Conservation (phyloP, 108 stramenopile species). For the Asterionellopsis glacialis region DNA sequence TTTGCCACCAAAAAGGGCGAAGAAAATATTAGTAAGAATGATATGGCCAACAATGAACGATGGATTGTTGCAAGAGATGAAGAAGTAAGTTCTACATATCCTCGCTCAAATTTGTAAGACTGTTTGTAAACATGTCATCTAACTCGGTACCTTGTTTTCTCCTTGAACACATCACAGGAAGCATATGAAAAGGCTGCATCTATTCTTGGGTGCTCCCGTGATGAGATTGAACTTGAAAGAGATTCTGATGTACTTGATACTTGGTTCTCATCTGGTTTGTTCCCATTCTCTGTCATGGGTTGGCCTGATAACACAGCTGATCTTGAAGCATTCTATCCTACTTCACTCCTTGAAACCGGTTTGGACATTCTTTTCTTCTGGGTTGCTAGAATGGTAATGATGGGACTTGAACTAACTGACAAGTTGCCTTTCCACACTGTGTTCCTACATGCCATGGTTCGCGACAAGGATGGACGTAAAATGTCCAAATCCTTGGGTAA, state of each 20-base stretch:
- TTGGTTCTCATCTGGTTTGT: slow-evolving; percentile 98
- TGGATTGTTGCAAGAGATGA: slow-evolving; percentile 96
- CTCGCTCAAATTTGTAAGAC: neutral
- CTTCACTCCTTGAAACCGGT: slow-evolving; percentile 98
- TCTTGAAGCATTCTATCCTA: slow-evolving; percentile 96
- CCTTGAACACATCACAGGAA: slow-evolving; percentile 29
- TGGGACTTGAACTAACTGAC: slow-evolving; percentile 97
- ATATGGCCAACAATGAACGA: slow-evolving; percentile 84
- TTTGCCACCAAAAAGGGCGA: slow-evolving; percentile 86
- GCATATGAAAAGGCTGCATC: slow-evolving; percentile 78
- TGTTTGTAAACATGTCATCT: slow-evolving; percentile 1
- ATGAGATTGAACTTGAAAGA: slow-evolving; percentile 80
- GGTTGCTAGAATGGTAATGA: slow-evolving; percentile 99
- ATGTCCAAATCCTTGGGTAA: slow-evolving; percentile 99
- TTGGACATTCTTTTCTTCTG: slow-evolving; percentile 99
- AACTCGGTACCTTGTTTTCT: neutral
- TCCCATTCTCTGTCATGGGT: slow-evolving; percentile 99
- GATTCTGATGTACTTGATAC: slow-evolving; percentile 99
- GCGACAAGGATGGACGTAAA: slow-evolving; percentile 98
- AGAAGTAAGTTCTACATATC: slow-evolving; percentile 38
- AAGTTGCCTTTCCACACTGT: slow-evolving; percentile 95
- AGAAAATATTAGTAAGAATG: slow-evolving; percentile 57
- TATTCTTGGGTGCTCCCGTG: slow-evolving; percentile 70
- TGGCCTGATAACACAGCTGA: slow-evolving; percentile 96
- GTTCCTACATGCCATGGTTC: slow-evolving; percentile 99